Base-by-base conservation (phyloP, 495 filamentous ascomycete genomes). In the Aspergillus hancockii region DNA sequence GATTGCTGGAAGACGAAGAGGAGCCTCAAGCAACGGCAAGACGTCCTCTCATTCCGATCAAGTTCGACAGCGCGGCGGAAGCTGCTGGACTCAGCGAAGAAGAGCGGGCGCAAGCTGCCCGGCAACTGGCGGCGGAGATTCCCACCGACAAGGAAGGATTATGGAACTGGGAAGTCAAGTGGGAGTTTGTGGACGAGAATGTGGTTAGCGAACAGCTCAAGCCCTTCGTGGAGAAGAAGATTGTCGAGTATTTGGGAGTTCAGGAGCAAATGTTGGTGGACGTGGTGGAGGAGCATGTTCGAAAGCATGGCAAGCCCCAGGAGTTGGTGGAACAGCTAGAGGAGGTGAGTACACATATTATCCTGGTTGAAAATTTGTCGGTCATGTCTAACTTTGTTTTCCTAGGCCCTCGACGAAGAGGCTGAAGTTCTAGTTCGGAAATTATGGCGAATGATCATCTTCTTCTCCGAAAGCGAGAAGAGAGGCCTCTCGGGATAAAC, bases 381-480 rank as follows among this genome's bases (percentile, higher is more conserved):
- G 63, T 76, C 82, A 70, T 84, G 12, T 59, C 25, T 57, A 53
- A 46, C 36, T 16, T 23, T 41, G 21, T 28, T 41, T 36, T 4
- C n/a, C 25, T 67, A 93, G 90, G 91, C 91, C 40, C 74, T 98
- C 58, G 94, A 97, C 69, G 94, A 98, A 68, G 95, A 98, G 65
- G 92, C 92, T 4, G 93, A 96, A 71, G 89, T 88, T 10, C 76
- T 98, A 63, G 94, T 98, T 19, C 93, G 90, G 83, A 98, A 97
- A 75, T 81, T 98, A 28, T 98, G 94, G 94, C 85, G 94, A 47
- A 95, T 98, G 92, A 84, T 97, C 51, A 97, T 98, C 71, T 98
- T 97, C 87, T 98, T 92, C 66, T 93, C 90, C 25, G 94, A 98
- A 75, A 89, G 87, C 66, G 94, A 96, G 84, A 96, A 94, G 79